phyloP scores from a whole-genome alignment of 345 rosid species.

The Syzygium aqueum region DNA sequence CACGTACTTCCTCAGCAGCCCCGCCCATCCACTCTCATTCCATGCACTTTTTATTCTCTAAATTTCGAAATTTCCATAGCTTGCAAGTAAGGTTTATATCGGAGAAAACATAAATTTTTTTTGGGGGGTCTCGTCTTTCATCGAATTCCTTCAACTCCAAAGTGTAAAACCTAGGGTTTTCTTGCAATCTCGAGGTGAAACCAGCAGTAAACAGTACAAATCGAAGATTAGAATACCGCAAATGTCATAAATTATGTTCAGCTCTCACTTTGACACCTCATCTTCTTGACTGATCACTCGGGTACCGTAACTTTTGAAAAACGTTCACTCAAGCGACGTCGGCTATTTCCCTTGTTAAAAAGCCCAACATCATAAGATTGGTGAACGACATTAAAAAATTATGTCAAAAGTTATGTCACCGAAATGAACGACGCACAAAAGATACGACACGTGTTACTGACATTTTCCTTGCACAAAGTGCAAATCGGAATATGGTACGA shows the following conservation, averaged over 20 bases:
- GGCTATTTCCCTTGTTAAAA: not conserved
- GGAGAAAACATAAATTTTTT: not conserved
- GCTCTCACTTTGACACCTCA: too few relatives aligned
- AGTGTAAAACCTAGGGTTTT: not conserved
- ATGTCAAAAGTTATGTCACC: not conserved
- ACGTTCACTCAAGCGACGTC: not conserved
- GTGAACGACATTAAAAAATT: not conserved
- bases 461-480: accelerated
- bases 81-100: too few relatives aligned
- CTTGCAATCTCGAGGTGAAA: not conserved
- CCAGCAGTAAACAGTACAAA: accelerated
- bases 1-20: conserved; percentile 10
- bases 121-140: not conserved
- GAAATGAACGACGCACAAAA: accelerated
- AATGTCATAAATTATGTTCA: not conserved
- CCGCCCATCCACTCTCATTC: conserved; percentile 17
- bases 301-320: not conserved
- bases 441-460: not conserved
- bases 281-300: too few relatives aligned
- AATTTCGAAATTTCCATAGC: not conserved
- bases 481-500: not conserved
- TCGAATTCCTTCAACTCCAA: not conserved
- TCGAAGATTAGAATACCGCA: not conserved
- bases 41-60: not conserved
- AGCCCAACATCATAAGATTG: accelerated